Conservation (phyloP, 1,284 basidiomycete genomes). For the Trametes pubescens region DNA sequence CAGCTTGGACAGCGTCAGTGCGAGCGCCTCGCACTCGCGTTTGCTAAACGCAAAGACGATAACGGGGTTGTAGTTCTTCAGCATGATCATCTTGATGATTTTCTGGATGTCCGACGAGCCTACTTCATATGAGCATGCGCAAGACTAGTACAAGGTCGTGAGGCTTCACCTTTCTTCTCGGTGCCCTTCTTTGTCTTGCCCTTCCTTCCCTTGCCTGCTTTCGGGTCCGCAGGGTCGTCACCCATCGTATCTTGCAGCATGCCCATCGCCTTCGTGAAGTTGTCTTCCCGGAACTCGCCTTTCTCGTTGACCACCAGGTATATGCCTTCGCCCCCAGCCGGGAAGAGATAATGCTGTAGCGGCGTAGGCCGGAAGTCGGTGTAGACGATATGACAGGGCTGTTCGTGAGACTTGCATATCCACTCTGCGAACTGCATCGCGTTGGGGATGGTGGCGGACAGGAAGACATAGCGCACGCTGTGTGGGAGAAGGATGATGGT, state of each 20-base stretch:
- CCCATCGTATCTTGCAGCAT: conserved; percentile 85
- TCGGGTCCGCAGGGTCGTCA: conserved; percentile 93
- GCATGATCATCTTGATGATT: conserved; percentile 99
- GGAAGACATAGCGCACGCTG: conserved; percentile 96
- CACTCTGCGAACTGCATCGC: conserved; percentile 99
- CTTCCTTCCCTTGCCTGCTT: conserved; percentile 83
- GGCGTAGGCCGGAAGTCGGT: conserved; percentile 99
- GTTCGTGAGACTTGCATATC: conserved; percentile 97
- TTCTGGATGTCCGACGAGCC: conserved; percentile 96
- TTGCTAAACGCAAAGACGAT: conserved; percentile 99
- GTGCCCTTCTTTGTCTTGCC: conserved; percentile 90
- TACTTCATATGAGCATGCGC: conserved; percentile 41
- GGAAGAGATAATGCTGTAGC: conserved; percentile 98
- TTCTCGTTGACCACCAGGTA: conserved; percentile 98
- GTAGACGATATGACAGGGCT: conserved; percentile 99
- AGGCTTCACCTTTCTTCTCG: conserved; percentile 80
- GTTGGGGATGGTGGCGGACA: conserved; percentile 99
- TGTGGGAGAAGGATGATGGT: conserved; percentile 98
- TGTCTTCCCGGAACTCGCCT: conserved; percentile 96
- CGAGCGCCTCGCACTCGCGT: conserved; percentile 95
- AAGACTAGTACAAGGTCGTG: background rate
- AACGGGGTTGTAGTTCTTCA: conserved; percentile 97
- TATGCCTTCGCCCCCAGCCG: conserved; percentile 95
- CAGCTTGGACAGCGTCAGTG: conserved; percentile 92
- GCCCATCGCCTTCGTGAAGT: conserved; percentile 98